Percentiles rank a stretch among this genome's conserved stretches.
Evolutionary conservation across 257 asterid genomes (phyloP).

Genomic region (Przewalskia tangutica): DNA sequence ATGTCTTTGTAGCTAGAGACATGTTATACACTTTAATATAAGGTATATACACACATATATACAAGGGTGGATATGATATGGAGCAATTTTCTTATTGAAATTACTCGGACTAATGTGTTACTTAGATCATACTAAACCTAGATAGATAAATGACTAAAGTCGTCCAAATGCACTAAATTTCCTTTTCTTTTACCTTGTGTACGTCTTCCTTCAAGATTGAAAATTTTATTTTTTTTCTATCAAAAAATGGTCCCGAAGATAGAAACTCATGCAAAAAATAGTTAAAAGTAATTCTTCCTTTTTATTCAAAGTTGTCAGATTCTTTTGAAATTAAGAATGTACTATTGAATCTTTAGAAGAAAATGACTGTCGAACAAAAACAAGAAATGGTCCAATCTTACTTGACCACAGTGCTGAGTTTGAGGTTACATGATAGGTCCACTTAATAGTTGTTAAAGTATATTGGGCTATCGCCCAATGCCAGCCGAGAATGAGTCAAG

Average conservation of each 20-base stretch:
- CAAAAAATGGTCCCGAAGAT: neutral
- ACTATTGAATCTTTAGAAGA: slow-evolving; percentile 1
- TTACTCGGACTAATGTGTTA: neutral
- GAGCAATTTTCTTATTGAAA: no score
- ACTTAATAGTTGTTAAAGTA: no score
- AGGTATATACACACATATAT: no score
- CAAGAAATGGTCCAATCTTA: slow-evolving; percentile 6
- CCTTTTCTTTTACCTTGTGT: neutral
- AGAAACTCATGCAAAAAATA: neutral
- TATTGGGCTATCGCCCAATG: no score
- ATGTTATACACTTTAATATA: no score
- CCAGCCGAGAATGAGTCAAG: no score
- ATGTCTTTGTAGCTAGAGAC: no score
- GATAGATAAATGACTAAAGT: neutral
- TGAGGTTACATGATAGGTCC: neutral
- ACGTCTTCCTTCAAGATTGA: neutral
- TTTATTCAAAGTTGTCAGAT: neutral
- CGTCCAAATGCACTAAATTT: neutral
- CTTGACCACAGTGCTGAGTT: slow-evolving; percentile 3
- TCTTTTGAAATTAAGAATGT: no score
- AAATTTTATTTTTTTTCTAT: neutral
- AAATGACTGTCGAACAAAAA: slow-evolving; percentile 12
- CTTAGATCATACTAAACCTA: neutral
- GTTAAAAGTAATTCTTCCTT: neutral
- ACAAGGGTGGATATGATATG: no score